Conservation (phyloP, 2,329 filamentous ascomycete species). For the Aspergillus spinulosporus region DNA sequence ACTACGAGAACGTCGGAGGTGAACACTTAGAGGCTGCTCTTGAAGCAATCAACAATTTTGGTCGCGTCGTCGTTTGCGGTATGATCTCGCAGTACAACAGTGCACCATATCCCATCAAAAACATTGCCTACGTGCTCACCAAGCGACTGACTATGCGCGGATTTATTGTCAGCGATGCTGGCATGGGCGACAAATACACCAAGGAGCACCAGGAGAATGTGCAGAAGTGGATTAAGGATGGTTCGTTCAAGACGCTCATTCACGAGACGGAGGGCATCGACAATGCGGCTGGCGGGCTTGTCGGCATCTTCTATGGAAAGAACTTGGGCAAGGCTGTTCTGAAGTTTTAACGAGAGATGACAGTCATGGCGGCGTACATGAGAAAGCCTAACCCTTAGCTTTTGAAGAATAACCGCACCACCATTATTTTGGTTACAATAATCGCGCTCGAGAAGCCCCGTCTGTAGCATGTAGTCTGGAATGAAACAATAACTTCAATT, state of each 20-base stretch:
- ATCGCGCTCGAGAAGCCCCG: too few relatives aligned
- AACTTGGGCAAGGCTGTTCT: constrained; percentile 87
- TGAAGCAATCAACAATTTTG: constrained; percentile 62
- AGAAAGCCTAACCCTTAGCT: constrained; percentile 5
- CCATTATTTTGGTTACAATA: too few relatives aligned
- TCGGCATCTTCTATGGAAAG: constrained; percentile 73
- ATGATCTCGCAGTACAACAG: constrained; percentile 80
- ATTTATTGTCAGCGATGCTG: constrained; percentile 69
- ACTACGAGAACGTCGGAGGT: constrained; percentile 78
- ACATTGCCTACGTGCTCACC: constrained; percentile 62
- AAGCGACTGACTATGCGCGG: constrained; percentile 70
- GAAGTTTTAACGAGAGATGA: constrained; percentile 55
- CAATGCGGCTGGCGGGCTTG: constrained; percentile 68
- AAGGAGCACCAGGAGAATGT: constrained; percentile 75
- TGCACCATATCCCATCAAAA: constrained; percentile 66
- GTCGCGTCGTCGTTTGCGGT: constrained; percentile 64
- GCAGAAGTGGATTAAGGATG: constrained; percentile 73
- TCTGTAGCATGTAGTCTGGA: too few relatives aligned
- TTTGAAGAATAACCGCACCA: background rate
- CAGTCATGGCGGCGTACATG: background rate
- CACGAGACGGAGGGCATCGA: constrained; percentile 74
- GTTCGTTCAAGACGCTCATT: constrained; percentile 69
- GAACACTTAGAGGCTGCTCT: constrained; percentile 71
- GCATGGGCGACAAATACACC: constrained; percentile 66
- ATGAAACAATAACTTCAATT: too few relatives aligned